A percentile compares a stretch with the other conserved stretches of the same genome.
phyloP scores from a whole-genome alignment of 2,329 filamentous ascomycete species.

The Neurospora crassa region DNA sequence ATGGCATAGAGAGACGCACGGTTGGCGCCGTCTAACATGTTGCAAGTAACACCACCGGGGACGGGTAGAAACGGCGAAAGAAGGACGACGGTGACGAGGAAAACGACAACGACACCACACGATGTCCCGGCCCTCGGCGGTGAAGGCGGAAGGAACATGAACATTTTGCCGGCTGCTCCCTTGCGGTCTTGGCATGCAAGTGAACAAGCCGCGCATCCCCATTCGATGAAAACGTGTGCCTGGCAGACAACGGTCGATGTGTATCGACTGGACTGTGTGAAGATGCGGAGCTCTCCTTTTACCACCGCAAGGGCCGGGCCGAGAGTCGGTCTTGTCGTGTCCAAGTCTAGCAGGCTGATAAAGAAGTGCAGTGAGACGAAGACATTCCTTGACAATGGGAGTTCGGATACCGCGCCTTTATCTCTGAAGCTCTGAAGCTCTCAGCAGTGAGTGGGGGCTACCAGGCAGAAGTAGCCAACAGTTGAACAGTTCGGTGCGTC shows the following conservation, averaged over 20 bases:
- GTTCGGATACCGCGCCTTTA: background rate
- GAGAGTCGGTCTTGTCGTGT: background rate
- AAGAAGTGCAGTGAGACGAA: background rate
- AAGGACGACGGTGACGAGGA: background rate
- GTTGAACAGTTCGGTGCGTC: background rate
- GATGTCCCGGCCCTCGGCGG: background rate
- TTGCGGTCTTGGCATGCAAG: background rate
- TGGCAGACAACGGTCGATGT: background rate
- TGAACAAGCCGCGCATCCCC: background rate
- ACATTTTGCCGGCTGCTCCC: background rate
- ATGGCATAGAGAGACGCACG: background rate
- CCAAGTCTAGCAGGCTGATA: background rate
- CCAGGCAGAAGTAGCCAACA: background rate
- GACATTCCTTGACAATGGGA: background rate
- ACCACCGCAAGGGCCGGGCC: background rate
- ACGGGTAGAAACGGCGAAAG: background rate
- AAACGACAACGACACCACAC: background rate
- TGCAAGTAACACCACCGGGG: background rate
- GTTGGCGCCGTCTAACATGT: background rate
- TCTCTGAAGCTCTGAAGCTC: background rate
- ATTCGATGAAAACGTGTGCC: background rate
- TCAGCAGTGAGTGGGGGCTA: background rate
- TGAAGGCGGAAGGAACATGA: background rate
- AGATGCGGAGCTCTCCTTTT: background rate
- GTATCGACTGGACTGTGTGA: background rate